Conservation (phyloP, 2,329 filamentous ascomycete species). For the Botrytis deweyae region DNA sequence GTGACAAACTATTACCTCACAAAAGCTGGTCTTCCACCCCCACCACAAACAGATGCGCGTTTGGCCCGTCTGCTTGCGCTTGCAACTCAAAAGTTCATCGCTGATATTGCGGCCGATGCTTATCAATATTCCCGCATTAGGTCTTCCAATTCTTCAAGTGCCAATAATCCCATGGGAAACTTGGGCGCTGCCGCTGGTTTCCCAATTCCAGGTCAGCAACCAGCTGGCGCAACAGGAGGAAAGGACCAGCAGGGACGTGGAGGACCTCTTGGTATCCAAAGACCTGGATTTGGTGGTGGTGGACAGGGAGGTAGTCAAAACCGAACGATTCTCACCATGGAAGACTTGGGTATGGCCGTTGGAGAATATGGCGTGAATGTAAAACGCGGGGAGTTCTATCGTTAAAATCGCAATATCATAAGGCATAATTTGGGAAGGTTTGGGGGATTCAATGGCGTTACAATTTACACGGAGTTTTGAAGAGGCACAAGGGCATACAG, state of each 20-base stretch:
- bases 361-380: constrained; percentile 97
- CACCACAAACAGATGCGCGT: constrained; percentile 84
- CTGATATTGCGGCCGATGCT: constrained; percentile 93
- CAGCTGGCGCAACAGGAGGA: constrained; percentile 53
- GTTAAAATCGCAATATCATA: constrained; percentile 48
- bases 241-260: constrained; percentile 55
- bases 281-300: constrained; percentile 80
- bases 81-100: constrained; percentile 98
- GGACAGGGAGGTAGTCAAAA: constrained; percentile 87
- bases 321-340: constrained; percentile 94
- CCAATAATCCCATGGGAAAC: constrained; percentile 88
- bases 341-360: constrained; percentile 96
- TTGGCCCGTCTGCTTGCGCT: constrained; percentile 91
- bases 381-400: constrained; percentile 95
- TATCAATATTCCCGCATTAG: constrained; percentile 98
- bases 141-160: constrained; percentile 81
- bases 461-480: constrained; percentile 1
- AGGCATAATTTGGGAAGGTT: constrained; percentile 4
- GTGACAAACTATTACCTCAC: constrained; percentile 98
- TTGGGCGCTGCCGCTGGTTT: constrained; percentile 74
- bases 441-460: constrained; percentile 25
- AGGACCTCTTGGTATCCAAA: constrained; percentile 55
- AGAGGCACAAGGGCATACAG: constrained; percentile 8
- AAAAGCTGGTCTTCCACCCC: constrained; percentile 87
- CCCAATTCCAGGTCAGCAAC: constrained; percentile 58